Percentiles rank a stretch among this genome's conserved stretches.
These are phyloP conservation scores for Groenewaldozyma sp. DNA, from an alignment of 1,139 yeast species.

Conservation along the genomic window DNA sequence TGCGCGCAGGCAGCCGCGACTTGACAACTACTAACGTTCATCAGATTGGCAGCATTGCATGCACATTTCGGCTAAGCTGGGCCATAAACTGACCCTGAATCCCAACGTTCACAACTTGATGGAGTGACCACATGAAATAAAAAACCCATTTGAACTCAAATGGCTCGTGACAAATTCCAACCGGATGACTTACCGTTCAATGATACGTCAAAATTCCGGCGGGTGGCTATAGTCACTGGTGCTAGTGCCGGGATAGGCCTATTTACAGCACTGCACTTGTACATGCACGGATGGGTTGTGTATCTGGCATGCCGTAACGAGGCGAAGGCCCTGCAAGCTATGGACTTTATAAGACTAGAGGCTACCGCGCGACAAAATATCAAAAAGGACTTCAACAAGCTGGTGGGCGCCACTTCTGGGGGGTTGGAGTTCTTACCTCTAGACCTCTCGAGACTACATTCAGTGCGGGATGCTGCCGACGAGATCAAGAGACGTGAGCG, in stretches of 20 bases:
- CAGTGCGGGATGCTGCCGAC: conserved; percentile 49
- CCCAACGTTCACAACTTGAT: too few relatives aligned
- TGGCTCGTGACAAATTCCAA: too few relatives aligned
- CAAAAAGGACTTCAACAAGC: background rate
- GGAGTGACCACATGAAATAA: too few relatives aligned
- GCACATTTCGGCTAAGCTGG: too few relatives aligned
- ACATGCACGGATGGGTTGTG: conserved; percentile 66
- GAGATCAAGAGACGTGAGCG: conserved; percentile 43
- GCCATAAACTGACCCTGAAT: too few relatives aligned
- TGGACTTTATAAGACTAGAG: conserved; percentile 44
- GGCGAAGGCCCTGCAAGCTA: conserved; percentile 47
- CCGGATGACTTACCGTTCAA: conserved; percentile 20
- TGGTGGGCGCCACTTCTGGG: conserved; percentile 35
- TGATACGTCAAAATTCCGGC: conserved; percentile 27
- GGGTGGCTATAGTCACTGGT: conserved; percentile 67
- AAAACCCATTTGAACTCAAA: too few relatives aligned
- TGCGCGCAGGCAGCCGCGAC: too few relatives aligned
- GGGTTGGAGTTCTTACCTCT: conserved; percentile 49
- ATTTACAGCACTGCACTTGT: conserved; percentile 64
- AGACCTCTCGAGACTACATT: conserved; percentile 50
- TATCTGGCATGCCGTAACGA: conserved; percentile 65
- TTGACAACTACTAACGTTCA: too few relatives aligned
- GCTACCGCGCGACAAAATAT: conserved; percentile 34
- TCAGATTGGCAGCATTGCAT: too few relatives aligned
- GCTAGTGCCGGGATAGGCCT: conserved; percentile 78